Base-by-base conservation (phyloP, 805 yeast species). In the Yarrowia bubula region DNA sequence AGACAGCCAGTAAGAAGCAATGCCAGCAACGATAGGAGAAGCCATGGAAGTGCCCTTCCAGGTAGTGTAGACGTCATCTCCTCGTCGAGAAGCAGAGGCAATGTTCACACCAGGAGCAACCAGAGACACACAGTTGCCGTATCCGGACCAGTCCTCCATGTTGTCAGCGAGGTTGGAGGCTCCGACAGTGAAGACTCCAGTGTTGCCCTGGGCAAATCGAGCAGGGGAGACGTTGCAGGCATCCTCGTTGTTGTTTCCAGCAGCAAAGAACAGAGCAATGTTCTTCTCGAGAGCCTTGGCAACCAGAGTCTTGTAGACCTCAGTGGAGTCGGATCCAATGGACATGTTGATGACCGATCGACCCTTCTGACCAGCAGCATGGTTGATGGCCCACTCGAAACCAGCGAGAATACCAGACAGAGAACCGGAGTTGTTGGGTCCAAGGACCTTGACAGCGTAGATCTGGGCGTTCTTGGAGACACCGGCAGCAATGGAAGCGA, bases 121-220 rank as follows among this genome's bases (percentile, higher is more conserved):
- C 1, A 90, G 79, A 71, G 90, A 90, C 5, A 92, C 96, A 75
- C 98, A 93, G n/a, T 80, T 78, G 0, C 98, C 98, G 91, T 92
- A 90, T 72, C 92, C 92, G 11, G 95, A 84, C 71, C 92, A 92
- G 14, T 82, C 72, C 0, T 97, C 95, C 42, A 90, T 78, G 2
- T 79, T 69, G 70, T 90, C 96, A 6, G 80, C 80, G 72, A 89
- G 96, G 71, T 91, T 92, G 61, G 92, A 84, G 3, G 97, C 96
- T 0, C 97, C 98, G 8, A 92, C 96, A 0, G 96, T 86, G 4
- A 90, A 83, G 0, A 90, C 91, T 3, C 57, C 57, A n/a, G 32
- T 50, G 33, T 37, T 37, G 18, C 38, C 57, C 33, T 50, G 37
- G 8, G 62, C 77, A 78, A 1, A 76, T 77, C 1, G 92, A 0